Percentiles rank a stretch among this genome's conserved stretches.
phyloP scores from a whole-genome alignment of 495 filamentous ascomycete genomes.

The Acidiella bohemica region DNA sequence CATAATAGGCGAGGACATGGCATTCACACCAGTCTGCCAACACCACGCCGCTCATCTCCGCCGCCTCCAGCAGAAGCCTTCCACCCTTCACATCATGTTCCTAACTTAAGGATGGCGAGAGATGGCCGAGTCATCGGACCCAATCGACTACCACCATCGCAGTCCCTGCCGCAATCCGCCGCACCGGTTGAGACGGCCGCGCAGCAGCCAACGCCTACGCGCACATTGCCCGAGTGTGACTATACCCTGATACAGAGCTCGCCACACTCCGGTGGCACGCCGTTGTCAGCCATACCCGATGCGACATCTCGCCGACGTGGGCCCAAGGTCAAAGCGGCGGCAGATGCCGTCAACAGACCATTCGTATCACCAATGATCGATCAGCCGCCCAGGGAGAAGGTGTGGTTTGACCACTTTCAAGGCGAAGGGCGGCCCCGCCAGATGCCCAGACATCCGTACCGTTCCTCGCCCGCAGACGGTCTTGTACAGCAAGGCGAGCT shows the following conservation, averaged over 20 bases:
- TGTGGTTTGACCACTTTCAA: conserved; percentile 29
- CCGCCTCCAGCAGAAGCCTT: not conserved
- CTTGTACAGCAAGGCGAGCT: conserved; percentile 17
- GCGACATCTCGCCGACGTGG: not conserved
- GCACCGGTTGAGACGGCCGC: too few species aligned
- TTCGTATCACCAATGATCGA: conserved; percentile 28
- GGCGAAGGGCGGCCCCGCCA: too few species aligned
- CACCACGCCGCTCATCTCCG: conserved; percentile 19
- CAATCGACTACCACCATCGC: conserved; percentile 1
- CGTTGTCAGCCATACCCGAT: conserved; percentile 21
- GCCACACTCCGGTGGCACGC: conserved; percentile 20
- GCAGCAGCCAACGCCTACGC: not conserved
- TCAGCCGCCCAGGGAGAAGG: conserved; percentile 7
- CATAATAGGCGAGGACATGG: not conserved
- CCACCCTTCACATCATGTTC: conserved; percentile 9
- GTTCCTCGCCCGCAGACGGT: too few species aligned
- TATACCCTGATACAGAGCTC: too few species aligned
- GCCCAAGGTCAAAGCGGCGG: not conserved
- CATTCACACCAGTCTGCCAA: conserved; percentile 4
- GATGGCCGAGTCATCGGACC: conserved; percentile 10
- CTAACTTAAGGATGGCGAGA: conserved; percentile 3
- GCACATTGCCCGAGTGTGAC: not conserved
- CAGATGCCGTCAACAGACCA: conserved; percentile 23
- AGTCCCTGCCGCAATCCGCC: too few species aligned
- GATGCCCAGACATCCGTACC: too few species aligned